Evolutionary conservation across 768 basidiomycete species (phyloP), one percentile per base, ranked within the genome.

Genomic region (Amyloporia xantha): DNA sequence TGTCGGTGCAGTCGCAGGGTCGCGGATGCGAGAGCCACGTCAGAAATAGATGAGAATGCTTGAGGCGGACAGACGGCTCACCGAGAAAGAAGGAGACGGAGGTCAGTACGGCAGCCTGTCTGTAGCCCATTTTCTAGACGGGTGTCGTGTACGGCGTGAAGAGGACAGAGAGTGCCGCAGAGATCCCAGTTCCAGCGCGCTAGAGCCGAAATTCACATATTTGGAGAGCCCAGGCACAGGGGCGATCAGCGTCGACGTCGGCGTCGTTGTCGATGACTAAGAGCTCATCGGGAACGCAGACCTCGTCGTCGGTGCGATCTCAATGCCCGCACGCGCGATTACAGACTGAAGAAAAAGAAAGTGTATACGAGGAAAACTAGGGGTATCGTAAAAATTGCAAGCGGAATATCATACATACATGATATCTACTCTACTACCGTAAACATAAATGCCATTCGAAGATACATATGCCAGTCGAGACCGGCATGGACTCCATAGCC

Each of bases 81-180:
- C 92, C 93, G 36, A 97, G 75, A 59, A 95, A 87, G 71, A 97
- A 97, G 51, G 86, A 91, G 47, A 85, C 82, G 25, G 91, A 84
- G 35, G 84, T 82, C 37, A 95, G 77, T 23, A 95, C 81, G n/a
- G 89, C 85, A 36, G 89, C 91, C 63, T 91, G 84, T 62, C 78
- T 77, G 76, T 95, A 97, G 40, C 87, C 86, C 91, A 95, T 94
- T 15, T 37, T 59, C 13, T n/a, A n/a, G n/a, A n/a, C n/a, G n/a
- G 44, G 19, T 47, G 23, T 55, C 44, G 52, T 37, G 47, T 41
- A 26, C n/a, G 41, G 23, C 28, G 41, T 33, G 44, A n/a, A n/a
- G 27, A 33, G 13, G 45, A 23, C 27, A 39, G 44, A 24, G 42
- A 27, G 21, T 27, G 47, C 37, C 24, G 13, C n/a, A n/a, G n/a